phyloP scores from a whole-genome alignment of 129 eudicot genomes.

The Logfia minima region DNA sequence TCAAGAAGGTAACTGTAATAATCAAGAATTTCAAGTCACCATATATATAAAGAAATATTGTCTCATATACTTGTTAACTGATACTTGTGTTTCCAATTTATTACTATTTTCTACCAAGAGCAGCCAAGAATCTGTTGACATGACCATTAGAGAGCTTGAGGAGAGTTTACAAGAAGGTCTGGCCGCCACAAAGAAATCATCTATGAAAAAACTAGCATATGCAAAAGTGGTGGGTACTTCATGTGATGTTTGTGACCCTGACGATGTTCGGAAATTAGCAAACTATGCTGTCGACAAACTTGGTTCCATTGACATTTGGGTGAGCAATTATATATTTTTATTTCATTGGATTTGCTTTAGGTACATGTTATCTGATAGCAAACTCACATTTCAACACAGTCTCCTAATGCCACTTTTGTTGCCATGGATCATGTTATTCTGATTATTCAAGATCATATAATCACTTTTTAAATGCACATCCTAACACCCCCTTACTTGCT shows the following conservation, averaged over 20 bases:
- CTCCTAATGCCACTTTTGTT: too few species aligned
- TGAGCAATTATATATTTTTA: constrained; percentile 28
- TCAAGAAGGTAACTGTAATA: constrained; percentile 62
- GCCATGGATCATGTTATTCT: too few species aligned
- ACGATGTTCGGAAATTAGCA: constrained; percentile 65
- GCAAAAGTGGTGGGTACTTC: constrained; percentile 90
- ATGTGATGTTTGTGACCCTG: constrained; percentile 88
- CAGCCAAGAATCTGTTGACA: constrained; percentile 67
- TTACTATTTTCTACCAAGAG: not conserved
- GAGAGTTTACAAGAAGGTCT: constrained; percentile 62
- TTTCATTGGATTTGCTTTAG: not conserved
- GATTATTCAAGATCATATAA: not conserved
- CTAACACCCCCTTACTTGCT: not conserved
- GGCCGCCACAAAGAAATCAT: constrained; percentile 38
- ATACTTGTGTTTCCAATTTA: not conserved
- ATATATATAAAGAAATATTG: too few species aligned
- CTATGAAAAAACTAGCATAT: constrained; percentile 41
- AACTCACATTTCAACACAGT: too few species aligned
- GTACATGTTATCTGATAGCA: not conserved
- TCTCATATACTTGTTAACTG: not conserved
- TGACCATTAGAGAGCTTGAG: constrained; percentile 73
- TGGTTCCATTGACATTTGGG: constrained; percentile 92
- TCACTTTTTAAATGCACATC: not conserved
- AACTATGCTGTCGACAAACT: constrained; percentile 66
- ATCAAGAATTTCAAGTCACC: not conserved